phyloP scores from a whole-genome alignment of 2,329 filamentous ascomycete genomes.

The Colletotrichum sp. region DNA sequence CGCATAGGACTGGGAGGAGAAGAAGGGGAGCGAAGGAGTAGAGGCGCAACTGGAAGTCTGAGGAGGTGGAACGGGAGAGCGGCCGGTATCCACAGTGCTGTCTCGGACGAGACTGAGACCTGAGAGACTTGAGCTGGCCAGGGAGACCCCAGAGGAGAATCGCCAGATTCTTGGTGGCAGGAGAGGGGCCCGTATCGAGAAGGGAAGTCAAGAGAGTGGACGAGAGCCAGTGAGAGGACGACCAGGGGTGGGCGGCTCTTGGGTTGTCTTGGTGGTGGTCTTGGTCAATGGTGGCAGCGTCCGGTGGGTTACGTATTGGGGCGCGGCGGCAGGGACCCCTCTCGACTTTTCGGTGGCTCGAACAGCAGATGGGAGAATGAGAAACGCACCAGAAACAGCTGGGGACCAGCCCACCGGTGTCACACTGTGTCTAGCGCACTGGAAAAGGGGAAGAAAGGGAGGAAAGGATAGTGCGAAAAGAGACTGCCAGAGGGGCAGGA shows the following conservation, averaged over 20 bases:
- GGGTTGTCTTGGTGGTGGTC: not conserved
- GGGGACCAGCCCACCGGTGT: not conserved
- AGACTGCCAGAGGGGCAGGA: not conserved
- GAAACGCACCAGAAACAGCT: slow-evolving; percentile 22
- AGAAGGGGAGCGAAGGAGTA: not conserved
- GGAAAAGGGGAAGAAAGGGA: not conserved
- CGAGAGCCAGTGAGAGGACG: not conserved
- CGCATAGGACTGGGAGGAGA: not conserved
- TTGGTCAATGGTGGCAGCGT: not conserved
- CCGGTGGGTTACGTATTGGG: not conserved
- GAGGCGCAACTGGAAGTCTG: not conserved
- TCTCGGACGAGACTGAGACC: slow-evolving; percentile 11
- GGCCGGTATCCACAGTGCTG: slow-evolving; percentile 10
- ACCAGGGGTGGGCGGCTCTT: not conserved
- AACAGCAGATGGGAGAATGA: slow-evolving; percentile 18
- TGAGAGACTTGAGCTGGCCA: slow-evolving; percentile 5
- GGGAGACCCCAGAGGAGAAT: slow-evolving; percentile 15
- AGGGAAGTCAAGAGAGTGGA: not conserved
- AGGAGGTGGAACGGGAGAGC: slow-evolving; percentile 13
- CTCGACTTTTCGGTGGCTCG: not conserved
- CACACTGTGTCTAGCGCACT: slow-evolving; percentile 1
- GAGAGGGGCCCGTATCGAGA: slow-evolving; percentile 11
- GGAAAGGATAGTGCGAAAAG: not conserved
- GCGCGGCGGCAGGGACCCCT: slow-evolving; percentile 1
- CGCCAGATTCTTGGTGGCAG: slow-evolving; percentile 3